These are phyloP conservation scores for Xerocomus spinulosus DNA, from an alignment of 768 basidiomycete genomes.

Conservation along the genomic window DNA sequence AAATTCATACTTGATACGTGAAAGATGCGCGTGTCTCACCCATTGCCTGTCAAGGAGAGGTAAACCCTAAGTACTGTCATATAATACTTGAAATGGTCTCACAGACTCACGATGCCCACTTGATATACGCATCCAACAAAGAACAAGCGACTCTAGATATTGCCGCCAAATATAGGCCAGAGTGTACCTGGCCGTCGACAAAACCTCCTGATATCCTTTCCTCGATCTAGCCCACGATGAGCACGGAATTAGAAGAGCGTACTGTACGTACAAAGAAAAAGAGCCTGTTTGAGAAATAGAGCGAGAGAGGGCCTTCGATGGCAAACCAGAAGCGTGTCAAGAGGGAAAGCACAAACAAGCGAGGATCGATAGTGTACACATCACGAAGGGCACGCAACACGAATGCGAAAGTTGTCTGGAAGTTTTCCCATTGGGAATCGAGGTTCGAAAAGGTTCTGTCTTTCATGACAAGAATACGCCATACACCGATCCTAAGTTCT, in stretches of 20 bases:
- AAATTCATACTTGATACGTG: constrained; percentile 19
- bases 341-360: constrained; percentile 9
- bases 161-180: constrained; percentile 11
- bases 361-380: constrained; percentile 22
- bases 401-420: not conserved
- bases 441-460: constrained; percentile 5
- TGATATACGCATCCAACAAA: constrained; percentile 12
- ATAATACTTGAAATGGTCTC: not conserved
- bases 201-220: constrained; percentile 6
- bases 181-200: not conserved
- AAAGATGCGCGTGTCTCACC: constrained; percentile 3
- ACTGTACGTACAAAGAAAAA: constrained; percentile 17
- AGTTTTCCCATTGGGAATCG: constrained; percentile 6
- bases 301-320: constrained; percentile 14
- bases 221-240: constrained; percentile 19
- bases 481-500: constrained; percentile 21
- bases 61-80: not conserved
- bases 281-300: constrained; percentile 22
- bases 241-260: not conserved
- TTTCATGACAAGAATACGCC: constrained; percentile 21
- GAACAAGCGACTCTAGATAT: constrained; percentile 14
- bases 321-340: constrained; percentile 16
- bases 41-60: constrained; percentile 3
- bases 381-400: constrained; percentile 18
- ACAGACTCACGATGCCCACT: constrained; percentile 17